phyloP scores from a whole-genome alignment of 805 yeast species.

The Suhomyces sp. region DNA sequence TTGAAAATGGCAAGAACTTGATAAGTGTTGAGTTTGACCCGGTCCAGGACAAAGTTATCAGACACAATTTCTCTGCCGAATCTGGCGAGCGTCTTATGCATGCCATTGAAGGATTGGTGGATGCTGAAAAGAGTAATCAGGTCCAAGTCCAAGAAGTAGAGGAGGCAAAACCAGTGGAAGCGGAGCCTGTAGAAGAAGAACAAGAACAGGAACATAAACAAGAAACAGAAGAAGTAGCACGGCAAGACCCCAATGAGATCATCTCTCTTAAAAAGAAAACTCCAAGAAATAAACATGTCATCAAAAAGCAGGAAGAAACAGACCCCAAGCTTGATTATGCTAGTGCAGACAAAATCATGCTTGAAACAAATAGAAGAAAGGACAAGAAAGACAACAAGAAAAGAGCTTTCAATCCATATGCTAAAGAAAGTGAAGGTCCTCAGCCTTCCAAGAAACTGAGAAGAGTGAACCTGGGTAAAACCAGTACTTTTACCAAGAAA shows the following conservation, averaged over 20 bases:
- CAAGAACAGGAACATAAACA: slow-evolving; percentile 1
- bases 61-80: slow-evolving; percentile 18
- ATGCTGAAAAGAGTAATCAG: slow-evolving; percentile 9
- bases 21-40: slow-evolving; percentile 13
- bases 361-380: slow-evolving; percentile 13
- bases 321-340: slow-evolving; percentile 43
- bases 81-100: slow-evolving; percentile 11
- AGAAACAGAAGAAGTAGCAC: not conserved
- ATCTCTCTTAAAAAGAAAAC: slow-evolving; percentile 29
- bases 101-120: slow-evolving; percentile 12
- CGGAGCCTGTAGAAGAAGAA: slow-evolving; percentile 1
- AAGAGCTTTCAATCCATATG: slow-evolving; percentile 59
- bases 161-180: slow-evolving; percentile 10
- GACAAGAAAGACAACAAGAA: slow-evolving; percentile 27
- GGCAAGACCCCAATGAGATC: slow-evolving; percentile 33
- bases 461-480: slow-evolving; percentile 33
- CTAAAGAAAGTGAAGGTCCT: slow-evolving; percentile 49
- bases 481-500: slow-evolving; percentile 30
- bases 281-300: slow-evolving; percentile 5
- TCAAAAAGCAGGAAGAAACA: slow-evolving; percentile 8
- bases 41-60: slow-evolving; percentile 10
- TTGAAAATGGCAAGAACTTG: not conserved
- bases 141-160: slow-evolving; percentile 7
- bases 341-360: slow-evolving; percentile 42
- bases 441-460: slow-evolving; percentile 48